phyloP scores from a whole-genome alignment of 2,329 filamentous ascomycete genomes.

The Alternaria hordeiaustralica region DNA sequence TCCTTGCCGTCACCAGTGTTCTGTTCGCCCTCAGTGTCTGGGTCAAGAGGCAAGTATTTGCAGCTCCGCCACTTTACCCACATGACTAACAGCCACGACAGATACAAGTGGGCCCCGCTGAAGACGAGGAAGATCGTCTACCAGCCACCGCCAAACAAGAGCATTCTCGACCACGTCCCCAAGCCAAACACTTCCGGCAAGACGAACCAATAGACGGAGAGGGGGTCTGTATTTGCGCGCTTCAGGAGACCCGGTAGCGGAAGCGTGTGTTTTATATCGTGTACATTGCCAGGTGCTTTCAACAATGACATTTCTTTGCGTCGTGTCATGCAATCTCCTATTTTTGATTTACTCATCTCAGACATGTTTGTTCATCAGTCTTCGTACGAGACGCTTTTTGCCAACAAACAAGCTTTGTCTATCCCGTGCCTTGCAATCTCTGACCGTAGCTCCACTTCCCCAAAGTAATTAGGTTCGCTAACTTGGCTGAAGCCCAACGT shows the following conservation, averaged over 20 bases:
- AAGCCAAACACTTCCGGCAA: slow-evolving; percentile 41
- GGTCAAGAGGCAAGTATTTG: slow-evolving; percentile 78
- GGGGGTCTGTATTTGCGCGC: slow-evolving; percentile 25
- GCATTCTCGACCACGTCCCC: slow-evolving; percentile 37
- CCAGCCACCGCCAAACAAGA: slow-evolving; percentile 67
- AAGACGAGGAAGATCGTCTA: slow-evolving; percentile 96
- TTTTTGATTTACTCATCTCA: background rate
- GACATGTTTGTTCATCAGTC: background rate
- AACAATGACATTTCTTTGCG: slow-evolving; percentile 38
- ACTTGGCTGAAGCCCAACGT: slow-evolving; percentile 63
- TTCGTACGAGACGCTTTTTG: background rate
- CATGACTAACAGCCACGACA: slow-evolving; percentile 43
- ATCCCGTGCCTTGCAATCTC: background rate
- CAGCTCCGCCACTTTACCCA: background rate
- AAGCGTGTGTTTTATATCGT: slow-evolving; percentile 48
- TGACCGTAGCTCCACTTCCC: slow-evolving; percentile 62
- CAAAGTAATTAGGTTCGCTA: slow-evolving; percentile 68
- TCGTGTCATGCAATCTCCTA: slow-evolving; percentile 2
- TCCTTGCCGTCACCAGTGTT: slow-evolving; percentile 77
- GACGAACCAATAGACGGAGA: slow-evolving; percentile 40
- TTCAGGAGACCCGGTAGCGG: slow-evolving; percentile 28
- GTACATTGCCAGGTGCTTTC: slow-evolving; percentile 48
- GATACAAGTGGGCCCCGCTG: slow-evolving; percentile 96
- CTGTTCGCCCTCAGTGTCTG: slow-evolving; percentile 90
- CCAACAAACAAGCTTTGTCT: background rate